These are phyloP conservation scores for Chenopodium quinoa DNA, from an alignment of 148 eudicot genomes.

Conservation along the genomic window DNA sequence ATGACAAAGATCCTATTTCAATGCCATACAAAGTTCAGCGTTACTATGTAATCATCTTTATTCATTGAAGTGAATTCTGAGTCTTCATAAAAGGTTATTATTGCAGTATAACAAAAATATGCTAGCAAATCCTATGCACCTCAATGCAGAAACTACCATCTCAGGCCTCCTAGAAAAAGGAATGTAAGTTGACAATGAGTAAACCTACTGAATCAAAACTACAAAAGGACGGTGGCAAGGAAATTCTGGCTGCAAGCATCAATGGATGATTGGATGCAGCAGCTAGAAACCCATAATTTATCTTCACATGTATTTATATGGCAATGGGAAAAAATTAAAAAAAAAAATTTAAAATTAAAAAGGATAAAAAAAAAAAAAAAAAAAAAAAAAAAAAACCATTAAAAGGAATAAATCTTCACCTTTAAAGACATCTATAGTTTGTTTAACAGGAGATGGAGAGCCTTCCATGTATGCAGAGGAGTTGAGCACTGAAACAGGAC, in stretches of 20 bases:
- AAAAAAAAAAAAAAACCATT: too few species aligned
- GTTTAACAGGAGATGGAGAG: conserved; percentile 65
- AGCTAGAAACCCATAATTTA: not conserved
- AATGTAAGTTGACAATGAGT: not conserved
- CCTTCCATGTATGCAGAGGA: conserved; percentile 48
- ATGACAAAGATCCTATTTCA: not conserved
- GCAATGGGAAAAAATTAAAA: too few species aligned
- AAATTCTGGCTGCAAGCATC: not conserved
- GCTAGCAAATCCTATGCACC: not conserved
- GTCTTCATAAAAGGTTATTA: not conserved
- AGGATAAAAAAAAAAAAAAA: too few species aligned
- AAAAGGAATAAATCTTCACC: conserved; percentile 35
- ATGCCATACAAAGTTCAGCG: not conserved
- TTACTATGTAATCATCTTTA: not conserved
- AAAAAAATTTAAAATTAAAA: too few species aligned
- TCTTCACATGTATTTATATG: not conserved
- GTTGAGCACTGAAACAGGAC: conserved; percentile 91
- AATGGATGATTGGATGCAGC: not conserved
- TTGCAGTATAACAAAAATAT: not conserved
- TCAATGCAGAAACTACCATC: not conserved
- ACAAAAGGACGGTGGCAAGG: not conserved
- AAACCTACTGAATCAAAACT: not conserved
- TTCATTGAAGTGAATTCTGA: not conserved
- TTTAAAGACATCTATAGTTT: conserved; percentile 41
- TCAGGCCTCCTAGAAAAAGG: not conserved